Conservation (phyloP, 23 red algal genomes). For the Gracilaria vermiculophylla region DNA sequence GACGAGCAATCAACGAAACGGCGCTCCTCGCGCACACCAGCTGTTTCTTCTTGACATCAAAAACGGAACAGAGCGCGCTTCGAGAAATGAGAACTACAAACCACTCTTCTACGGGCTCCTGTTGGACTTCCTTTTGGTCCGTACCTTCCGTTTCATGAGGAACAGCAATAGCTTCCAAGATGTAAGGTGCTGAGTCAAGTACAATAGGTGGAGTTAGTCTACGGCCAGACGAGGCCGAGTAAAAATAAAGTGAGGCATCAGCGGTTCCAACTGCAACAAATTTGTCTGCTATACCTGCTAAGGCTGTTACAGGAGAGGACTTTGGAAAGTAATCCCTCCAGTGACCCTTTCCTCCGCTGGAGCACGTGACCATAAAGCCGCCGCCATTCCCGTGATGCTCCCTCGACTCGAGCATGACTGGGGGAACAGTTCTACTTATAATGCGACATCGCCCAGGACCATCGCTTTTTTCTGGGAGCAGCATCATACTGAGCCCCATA, state of each 20-base stretch:
- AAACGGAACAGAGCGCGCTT: constrained; percentile 66
- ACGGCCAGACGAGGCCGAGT: constrained; percentile 58
- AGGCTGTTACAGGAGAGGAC: constrained; percentile 17
- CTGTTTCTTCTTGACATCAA: constrained; percentile 58
- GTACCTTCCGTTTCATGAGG: background rate
- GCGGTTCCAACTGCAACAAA: constrained; percentile 69
- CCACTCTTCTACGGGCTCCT: constrained; percentile 23
- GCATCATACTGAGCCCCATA: constrained; percentile 72
- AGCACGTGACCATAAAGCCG: constrained; percentile 51
- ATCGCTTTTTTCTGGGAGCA: constrained; percentile 40
- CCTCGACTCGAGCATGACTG: constrained; percentile 59
- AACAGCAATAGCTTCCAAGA: constrained; percentile 58
- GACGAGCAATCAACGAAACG: constrained; percentile 50
- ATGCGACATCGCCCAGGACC: constrained; percentile 64
- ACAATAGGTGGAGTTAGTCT: constrained; percentile 74
- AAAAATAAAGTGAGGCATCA: constrained; percentile 79
- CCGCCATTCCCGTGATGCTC: constrained; percentile 62
- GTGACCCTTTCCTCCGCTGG: constrained; percentile 40
- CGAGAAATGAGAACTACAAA: constrained; percentile 66
- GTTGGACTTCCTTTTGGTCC: background rate
- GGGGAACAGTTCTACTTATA: constrained; percentile 45
- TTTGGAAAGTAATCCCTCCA: constrained; percentile 72
- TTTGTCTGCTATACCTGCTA: constrained; percentile 53
- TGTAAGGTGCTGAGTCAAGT: constrained; percentile 75
- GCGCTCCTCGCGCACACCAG: constrained; percentile 72